phyloP scores from a whole-genome alignment of 257 asterid genomes.

The Catharanthus roseus region DNA sequence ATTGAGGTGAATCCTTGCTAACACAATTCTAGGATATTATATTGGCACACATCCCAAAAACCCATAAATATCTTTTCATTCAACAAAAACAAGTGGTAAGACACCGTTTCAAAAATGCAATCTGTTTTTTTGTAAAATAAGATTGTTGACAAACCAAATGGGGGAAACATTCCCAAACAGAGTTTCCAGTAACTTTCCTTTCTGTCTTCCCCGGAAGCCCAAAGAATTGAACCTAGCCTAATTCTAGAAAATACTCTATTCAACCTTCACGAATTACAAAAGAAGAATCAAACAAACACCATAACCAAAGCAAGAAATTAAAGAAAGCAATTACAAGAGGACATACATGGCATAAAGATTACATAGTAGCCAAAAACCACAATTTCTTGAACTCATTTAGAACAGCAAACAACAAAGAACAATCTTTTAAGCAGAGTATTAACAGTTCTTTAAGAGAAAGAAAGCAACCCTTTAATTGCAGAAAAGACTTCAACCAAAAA shows the following conservation, averaged over 20 bases:
- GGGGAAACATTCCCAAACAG: background rate
- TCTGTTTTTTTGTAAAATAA: background rate
- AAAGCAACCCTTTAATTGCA: background rate
- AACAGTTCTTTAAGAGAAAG: background rate
- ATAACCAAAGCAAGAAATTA: background rate
- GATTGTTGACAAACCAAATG: background rate
- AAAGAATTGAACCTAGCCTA: background rate
- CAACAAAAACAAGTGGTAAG: background rate
- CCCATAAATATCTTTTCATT: background rate
- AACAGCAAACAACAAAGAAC: background rate
- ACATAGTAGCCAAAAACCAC: background rate
- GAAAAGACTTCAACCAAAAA: constrained; percentile 3
- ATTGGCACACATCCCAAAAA: background rate
- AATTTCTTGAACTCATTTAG: background rate
- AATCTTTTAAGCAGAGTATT: background rate
- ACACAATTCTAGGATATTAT: background rate
- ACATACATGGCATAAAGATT: background rate
- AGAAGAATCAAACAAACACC: background rate
- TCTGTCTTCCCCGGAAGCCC: background rate
- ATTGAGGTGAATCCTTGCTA: background rate
- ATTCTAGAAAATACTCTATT: background rate
- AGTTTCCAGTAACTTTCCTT: background rate
- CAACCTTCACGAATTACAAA: background rate
- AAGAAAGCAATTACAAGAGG: background rate
- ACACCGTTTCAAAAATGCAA: background rate